A percentile compares a stretch with the other conserved stretches of the same genome.
Evolutionary conservation across 352 stramenopile genomes (phyloP).

Genomic region (Globisporangium cystogenes): DNA sequence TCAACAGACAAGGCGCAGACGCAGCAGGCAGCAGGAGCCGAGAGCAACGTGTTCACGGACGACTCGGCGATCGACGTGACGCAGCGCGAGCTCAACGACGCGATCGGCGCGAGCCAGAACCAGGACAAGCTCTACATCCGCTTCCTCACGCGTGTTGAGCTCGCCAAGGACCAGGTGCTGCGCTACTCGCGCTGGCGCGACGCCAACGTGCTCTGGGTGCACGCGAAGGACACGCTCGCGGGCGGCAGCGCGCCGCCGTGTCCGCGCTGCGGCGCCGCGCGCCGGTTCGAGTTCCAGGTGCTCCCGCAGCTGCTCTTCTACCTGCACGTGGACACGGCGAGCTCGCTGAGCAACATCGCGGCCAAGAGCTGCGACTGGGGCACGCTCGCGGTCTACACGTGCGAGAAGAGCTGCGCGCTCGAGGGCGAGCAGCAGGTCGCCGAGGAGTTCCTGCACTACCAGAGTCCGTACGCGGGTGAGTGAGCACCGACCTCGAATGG

Average conservation of each 20-base stretch:
- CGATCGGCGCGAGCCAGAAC: conserved; percentile 44
- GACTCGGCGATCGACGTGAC: conserved; percentile 72
- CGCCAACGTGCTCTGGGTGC: conserved; percentile 84
- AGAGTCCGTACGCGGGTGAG: conserved; percentile 55
- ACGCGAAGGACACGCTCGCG: conserved; percentile 45
- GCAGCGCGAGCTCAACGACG: conserved; percentile 71
- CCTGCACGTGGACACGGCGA: conserved; percentile 70
- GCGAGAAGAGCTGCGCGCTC: conserved; percentile 83
- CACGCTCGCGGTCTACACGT: conserved; percentile 91
- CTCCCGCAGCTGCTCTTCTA: conserved; percentile 94
- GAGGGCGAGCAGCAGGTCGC: conserved; percentile 32
- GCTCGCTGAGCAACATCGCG: conserved; percentile 44
- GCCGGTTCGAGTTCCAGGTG: conserved; percentile 94
- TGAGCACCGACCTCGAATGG: no score
- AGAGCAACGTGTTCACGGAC: conserved; percentile 54
- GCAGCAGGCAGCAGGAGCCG: conserved; percentile 4
- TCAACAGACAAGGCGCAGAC: conserved; percentile 13
- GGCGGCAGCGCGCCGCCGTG: conserved; percentile 57
- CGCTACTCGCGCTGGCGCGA: conserved; percentile 90
- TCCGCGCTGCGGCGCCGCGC: conserved; percentile 64
- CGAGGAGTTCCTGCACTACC: conserved; percentile 77
- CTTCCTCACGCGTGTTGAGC: conserved; percentile 77
- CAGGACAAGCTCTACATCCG: conserved; percentile 76
- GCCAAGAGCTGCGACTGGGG: conserved; percentile 87
- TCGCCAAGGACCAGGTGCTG: conserved; percentile 82